Percentiles rank a stretch among this genome's conserved stretches.
These are phyloP conservation scores for Ophiostoma pallidulum DNA, from an alignment of 2,329 filamentous ascomycete genomes.

Conservation along the genomic window DNA sequence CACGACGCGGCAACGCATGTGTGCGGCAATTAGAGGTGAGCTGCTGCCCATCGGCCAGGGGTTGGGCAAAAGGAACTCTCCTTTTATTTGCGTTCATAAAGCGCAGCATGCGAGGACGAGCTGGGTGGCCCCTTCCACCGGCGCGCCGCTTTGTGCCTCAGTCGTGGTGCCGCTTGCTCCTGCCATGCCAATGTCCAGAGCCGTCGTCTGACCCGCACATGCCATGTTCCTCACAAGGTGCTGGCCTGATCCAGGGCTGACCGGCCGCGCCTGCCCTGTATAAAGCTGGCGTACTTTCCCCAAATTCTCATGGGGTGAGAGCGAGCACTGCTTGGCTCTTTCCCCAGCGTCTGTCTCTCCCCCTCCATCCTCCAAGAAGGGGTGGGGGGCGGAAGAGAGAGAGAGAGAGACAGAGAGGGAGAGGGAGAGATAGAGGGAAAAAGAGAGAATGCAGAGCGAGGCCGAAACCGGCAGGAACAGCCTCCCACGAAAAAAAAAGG, in stretches of 20 bases:
- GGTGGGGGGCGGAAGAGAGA: too few relatives aligned
- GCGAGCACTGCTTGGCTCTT: background rate
- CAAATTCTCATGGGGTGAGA: too few relatives aligned
- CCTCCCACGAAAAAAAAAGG: background rate
- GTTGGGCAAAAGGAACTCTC: background rate
- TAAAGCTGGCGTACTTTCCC: too few relatives aligned
- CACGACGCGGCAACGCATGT: conserved; percentile 1
- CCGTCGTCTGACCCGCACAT: conserved; percentile 3
- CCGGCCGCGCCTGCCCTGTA: too few relatives aligned
- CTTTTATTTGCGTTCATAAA: background rate
- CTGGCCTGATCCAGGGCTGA: too few relatives aligned
- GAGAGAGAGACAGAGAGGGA: too few relatives aligned
- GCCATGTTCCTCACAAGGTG: too few relatives aligned
- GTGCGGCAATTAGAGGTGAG: conserved; percentile 11
- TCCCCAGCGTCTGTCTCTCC: too few relatives aligned
- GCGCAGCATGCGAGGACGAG: background rate
- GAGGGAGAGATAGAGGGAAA: too few relatives aligned
- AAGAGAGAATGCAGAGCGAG: background rate
- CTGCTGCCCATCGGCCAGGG: background rate
- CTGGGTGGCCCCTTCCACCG: background rate
- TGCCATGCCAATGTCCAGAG: conserved; percentile 4
- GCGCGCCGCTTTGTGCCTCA: background rate
- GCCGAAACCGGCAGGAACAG: background rate
- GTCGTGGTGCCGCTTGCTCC: background rate
- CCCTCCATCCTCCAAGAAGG: too few relatives aligned